Percentiles rank a stretch among this genome's conserved stretches.
phyloP scores from a whole-genome alignment of 768 basidiomycete genomes.

The Floccularia luteovirens region DNA sequence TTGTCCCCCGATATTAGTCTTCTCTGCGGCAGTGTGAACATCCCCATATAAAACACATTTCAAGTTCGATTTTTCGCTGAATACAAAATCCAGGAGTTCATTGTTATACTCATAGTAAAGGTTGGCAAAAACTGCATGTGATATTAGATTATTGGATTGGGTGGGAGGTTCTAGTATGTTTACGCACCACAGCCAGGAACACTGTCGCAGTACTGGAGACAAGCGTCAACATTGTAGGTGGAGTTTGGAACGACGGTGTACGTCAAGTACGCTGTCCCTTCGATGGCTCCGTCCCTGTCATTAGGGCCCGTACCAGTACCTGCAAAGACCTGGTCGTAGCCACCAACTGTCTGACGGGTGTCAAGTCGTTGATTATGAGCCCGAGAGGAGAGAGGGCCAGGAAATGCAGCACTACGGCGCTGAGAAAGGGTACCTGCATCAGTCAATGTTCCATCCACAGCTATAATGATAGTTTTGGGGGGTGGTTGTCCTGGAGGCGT shows the following conservation, averaged over 20 bases:
- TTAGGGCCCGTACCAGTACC: slow-evolving; percentile 24
- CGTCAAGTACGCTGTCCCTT: slow-evolving; percentile 43
- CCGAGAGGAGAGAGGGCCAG: no score
- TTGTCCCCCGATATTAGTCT: slow-evolving; percentile 37
- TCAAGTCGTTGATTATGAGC: slow-evolving; percentile 6
- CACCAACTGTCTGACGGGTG: slow-evolving; percentile 15
- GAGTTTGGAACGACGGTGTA: slow-evolving; percentile 36
- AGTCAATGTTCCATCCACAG: slow-evolving; percentile 32
- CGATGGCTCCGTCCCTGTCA: slow-evolving; percentile 33
- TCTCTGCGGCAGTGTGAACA: slow-evolving; percentile 32
- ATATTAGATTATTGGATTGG: neutral
- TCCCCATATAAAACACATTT: slow-evolving; percentile 42
- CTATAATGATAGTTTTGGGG: slow-evolving; percentile 29
- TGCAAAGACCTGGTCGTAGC: slow-evolving; percentile 30
- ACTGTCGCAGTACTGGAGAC: slow-evolving; percentile 29
- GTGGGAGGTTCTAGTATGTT: neutral
- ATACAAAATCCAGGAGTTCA: slow-evolving; percentile 27
- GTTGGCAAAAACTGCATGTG: slow-evolving; percentile 34
- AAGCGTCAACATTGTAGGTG: slow-evolving; percentile 37
- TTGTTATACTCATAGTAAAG: slow-evolving; percentile 44
- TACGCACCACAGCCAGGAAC: slow-evolving; percentile 33
- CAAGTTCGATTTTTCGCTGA: slow-evolving; percentile 31
- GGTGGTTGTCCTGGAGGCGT: slow-evolving; percentile 25
- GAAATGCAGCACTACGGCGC: slow-evolving; percentile 7
- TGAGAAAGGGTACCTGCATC: slow-evolving; percentile 10